These are phyloP conservation scores for Sarocladium kiliense DNA, from an alignment of 2,329 filamentous ascomycete genomes.

Conservation along the genomic window DNA sequence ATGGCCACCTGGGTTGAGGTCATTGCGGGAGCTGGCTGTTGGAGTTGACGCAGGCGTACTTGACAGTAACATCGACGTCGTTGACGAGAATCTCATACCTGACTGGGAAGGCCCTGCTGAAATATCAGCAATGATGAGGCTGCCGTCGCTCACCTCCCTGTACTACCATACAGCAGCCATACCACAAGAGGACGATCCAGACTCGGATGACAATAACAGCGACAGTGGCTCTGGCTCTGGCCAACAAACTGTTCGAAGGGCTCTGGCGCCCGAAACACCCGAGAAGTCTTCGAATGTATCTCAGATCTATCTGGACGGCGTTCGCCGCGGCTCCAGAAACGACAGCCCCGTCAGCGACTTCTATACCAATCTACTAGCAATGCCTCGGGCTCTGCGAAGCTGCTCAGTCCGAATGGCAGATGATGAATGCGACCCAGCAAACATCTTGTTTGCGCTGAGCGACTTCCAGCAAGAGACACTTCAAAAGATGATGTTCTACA, in stretches of 20 bases:
- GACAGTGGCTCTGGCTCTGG: background rate
- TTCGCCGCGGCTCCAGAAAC: background rate
- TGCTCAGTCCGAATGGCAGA: background rate
- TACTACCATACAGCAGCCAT: background rate
- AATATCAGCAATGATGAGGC: background rate
- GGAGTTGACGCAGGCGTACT: background rate
- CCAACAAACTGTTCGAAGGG: too few species aligned
- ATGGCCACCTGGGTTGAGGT: background rate
- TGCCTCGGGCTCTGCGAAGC: background rate
- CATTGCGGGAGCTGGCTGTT: background rate
- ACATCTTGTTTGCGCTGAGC: background rate
- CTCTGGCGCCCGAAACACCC: background rate
- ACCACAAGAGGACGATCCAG: background rate
- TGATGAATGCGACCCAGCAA: background rate
- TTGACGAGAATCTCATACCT: background rate
- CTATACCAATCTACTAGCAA: background rate
- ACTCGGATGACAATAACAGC: background rate
- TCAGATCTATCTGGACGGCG: background rate
- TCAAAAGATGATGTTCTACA: conserved; percentile 5
- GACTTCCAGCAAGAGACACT: background rate
- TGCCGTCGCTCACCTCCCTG: background rate
- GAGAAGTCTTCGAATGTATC: background rate
- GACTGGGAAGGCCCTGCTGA: background rate
- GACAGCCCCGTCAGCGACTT: background rate
- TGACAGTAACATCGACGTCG: background rate